Conservation (phyloP, 2,329 filamentous ascomycete genomes). For the Verticillium alfalfae region DNA sequence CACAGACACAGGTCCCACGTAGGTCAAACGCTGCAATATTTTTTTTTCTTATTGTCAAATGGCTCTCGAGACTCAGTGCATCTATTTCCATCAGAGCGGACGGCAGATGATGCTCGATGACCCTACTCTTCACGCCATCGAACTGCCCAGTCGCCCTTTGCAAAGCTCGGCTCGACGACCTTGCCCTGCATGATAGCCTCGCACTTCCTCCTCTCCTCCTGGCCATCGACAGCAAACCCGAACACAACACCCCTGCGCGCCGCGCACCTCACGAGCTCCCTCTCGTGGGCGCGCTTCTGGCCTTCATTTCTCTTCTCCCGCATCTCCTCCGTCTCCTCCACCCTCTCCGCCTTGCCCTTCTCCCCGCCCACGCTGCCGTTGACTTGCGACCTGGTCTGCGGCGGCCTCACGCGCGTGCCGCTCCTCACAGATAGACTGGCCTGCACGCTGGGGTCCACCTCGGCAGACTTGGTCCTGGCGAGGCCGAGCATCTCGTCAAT, state of each 20-base stretch:
- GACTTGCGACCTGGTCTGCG: constrained; percentile 38
- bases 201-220: constrained; percentile 34
- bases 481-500: constrained; percentile 5
- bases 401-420: constrained; percentile 26
- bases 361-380: constrained; percentile 53
- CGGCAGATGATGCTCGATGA: too few species aligned
- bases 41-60: too few species aligned
- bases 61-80: too few species aligned
- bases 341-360: constrained; percentile 46
- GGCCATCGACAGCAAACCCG: constrained; percentile 30
- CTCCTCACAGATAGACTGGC: constrained; percentile 33
- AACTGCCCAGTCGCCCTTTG: constrained; percentile 55
- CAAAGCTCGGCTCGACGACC: constrained; percentile 55
- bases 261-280: constrained; percentile 57
- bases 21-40: too few species aligned
- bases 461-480: constrained; percentile 18
- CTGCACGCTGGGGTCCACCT: constrained; percentile 27
- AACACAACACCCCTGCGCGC: constrained; percentile 56
- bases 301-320: constrained; percentile 41
- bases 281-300: constrained; percentile 34
- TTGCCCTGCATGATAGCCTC: constrained; percentile 54
- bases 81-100: too few species aligned
- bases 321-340: constrained; percentile 45
- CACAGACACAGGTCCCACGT: too few species aligned
- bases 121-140: constrained; percentile 42